These are phyloP conservation scores for Albifimbria verrucaria DNA, from an alignment of 2,329 filamentous ascomycete species.

Conservation along the genomic window DNA sequence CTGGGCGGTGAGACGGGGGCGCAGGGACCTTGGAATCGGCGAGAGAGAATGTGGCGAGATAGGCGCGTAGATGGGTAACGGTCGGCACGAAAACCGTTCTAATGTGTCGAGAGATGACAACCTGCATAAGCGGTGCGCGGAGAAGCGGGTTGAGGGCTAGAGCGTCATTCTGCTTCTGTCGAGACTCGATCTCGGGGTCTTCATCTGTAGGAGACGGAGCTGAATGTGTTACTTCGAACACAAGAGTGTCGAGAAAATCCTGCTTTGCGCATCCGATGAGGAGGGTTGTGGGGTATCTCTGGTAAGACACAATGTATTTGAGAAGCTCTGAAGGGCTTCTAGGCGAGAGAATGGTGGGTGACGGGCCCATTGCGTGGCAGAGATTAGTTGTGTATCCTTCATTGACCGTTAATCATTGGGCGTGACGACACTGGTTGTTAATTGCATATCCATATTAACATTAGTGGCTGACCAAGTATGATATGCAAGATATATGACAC, in stretches of 20 bases:
- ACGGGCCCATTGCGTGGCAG: constrained; percentile 12
- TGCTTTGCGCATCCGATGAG: constrained; percentile 66
- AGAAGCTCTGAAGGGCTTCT: constrained; percentile 61
- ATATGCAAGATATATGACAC: too few relatives aligned
- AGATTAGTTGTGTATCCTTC: too few relatives aligned
- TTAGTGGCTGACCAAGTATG: too few relatives aligned
- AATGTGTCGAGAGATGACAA: constrained; percentile 66
- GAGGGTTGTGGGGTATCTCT: constrained; percentile 59
- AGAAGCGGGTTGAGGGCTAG: constrained; percentile 39
- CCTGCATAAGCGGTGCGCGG: constrained; percentile 63
- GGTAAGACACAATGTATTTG: constrained; percentile 56
- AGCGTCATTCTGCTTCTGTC: not conserved
- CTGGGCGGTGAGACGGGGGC: constrained; percentile 27
- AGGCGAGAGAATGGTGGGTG: constrained; percentile 47
- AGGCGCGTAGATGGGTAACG: constrained; percentile 72
- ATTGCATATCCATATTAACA: too few relatives aligned
- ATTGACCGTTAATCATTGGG: too few relatives aligned
- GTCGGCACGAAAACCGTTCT: constrained; percentile 71
- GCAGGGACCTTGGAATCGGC: constrained; percentile 31
- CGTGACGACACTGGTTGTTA: too few relatives aligned
- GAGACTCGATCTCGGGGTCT: constrained; percentile 2
- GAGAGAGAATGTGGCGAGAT: constrained; percentile 56
- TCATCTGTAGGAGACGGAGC: constrained; percentile 4
- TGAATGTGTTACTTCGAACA: constrained; percentile 38
- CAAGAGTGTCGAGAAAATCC: constrained; percentile 61